These are phyloP conservation scores for Brassica balearica DNA, from an alignment of 441 rosid genomes.

Conservation along the genomic window DNA sequence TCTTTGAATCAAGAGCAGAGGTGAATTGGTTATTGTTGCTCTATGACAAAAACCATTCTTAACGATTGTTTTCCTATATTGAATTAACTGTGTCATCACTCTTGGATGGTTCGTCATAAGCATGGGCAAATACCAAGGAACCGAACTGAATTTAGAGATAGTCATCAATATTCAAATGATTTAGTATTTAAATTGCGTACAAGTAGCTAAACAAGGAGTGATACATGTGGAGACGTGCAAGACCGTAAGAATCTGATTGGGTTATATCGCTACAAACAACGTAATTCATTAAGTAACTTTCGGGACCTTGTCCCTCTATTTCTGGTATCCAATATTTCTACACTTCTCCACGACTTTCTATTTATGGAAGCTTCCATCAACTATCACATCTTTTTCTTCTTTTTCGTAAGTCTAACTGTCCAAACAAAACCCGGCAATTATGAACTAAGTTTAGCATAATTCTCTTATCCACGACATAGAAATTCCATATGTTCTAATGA, in stretches of 20 bases:
- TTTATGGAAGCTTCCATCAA: constrained; percentile 15
- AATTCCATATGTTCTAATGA: background rate
- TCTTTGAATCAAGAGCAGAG: background rate
- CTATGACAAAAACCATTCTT: background rate
- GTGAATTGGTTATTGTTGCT: background rate
- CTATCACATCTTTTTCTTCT: background rate
- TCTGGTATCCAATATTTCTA: constrained; percentile 17
- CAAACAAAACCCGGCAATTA: background rate
- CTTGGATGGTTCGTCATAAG: background rate
- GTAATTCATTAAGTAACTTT: constrained; percentile 12
- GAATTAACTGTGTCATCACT: background rate
- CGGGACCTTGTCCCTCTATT: constrained; percentile 8
- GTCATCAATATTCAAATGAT: background rate
- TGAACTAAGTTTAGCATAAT: constrained; percentile 6
- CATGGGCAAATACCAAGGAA: background rate
- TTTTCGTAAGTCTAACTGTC: background rate
- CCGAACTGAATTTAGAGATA: background rate
- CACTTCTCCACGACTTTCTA: constrained; percentile 24
- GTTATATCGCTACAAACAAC: constrained; percentile 12
- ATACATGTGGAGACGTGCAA: constrained; percentile 28
- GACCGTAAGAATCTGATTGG: constrained; percentile 19
- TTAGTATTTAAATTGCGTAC: constrained; percentile 8
- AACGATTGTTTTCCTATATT: background rate
- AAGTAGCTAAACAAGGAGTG: constrained; percentile 10
- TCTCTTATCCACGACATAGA: background rate